Evolutionary conservation across 2,329 filamentous ascomycete species (phyloP).

Genomic region (Pseudogymnoascus sp.): DNA sequence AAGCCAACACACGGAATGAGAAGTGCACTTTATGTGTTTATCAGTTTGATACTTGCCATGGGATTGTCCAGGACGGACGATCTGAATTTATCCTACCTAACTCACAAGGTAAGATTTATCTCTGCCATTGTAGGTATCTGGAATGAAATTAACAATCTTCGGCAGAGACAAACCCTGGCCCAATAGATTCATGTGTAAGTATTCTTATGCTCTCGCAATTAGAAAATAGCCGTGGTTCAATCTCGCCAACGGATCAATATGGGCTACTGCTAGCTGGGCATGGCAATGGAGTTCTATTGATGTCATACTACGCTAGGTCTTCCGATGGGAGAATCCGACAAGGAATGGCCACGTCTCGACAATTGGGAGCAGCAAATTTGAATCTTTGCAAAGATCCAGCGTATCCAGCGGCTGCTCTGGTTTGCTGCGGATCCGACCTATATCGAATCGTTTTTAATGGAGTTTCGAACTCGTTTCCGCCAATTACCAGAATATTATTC

Average conservation of each 20-base stretch:
- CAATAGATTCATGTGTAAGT: not conserved
- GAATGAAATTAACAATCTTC: not conserved
- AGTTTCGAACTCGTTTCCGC: not conserved
- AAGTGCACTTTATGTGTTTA: not conserved
- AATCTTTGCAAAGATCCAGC: constrained; percentile 20
- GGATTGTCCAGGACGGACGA: not conserved
- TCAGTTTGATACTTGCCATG: not conserved
- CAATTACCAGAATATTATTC: constrained; percentile 1
- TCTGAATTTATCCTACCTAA: not conserved
- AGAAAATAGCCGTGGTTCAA: not conserved
- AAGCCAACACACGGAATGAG: not conserved
- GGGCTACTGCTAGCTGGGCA: constrained; percentile 8
- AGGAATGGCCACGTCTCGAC: not conserved
- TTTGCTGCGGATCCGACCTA: constrained; percentile 43
- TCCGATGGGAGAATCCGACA: constrained; percentile 9
- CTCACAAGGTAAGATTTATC: not conserved
- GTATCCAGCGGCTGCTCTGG: constrained; percentile 30
- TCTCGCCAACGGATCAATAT: not conserved
- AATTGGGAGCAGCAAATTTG: constrained; percentile 24
- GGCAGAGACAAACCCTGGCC: not conserved
- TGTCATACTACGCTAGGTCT: not conserved
- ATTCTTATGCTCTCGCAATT: not conserved
- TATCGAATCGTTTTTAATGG: constrained; percentile 17
- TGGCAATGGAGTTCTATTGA: constrained; percentile 7
- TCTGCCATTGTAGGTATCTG: not conserved